Evolutionary conservation across 192 early-diverging fungal species (phyloP).

Genomic region (Dimargaris xerosporica): DNA sequence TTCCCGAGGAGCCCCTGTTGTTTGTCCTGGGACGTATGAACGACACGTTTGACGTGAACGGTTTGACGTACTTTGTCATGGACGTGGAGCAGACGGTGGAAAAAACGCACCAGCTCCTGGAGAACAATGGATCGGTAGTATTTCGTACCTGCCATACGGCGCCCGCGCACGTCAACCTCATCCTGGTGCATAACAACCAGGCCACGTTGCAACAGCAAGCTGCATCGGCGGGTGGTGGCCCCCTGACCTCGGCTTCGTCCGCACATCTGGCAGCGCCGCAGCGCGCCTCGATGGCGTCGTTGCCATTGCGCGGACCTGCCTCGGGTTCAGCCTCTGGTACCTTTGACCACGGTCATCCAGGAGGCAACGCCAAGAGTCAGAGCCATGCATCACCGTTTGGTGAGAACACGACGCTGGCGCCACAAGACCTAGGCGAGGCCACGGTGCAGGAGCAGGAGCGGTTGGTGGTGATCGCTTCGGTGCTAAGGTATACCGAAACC

Average conservation of each 20-base stretch:
- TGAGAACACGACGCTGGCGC: conserved; percentile 1
- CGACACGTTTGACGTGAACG: conserved; percentile 56
- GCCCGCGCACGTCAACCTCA: conserved; percentile 9
- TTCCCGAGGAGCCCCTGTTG: conserved; percentile 48
- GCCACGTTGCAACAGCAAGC: neutral
- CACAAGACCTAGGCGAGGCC: neutral
- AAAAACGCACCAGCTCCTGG: conserved; percentile 32
- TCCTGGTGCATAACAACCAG: neutral
- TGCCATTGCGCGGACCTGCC: neutral
- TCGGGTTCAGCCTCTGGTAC: neutral
- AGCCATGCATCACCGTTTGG: neutral
- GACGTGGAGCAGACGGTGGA: conserved; percentile 66
- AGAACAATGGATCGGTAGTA: conserved; percentile 19
- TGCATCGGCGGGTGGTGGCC: neutral
- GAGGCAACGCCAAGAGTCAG: neutral
- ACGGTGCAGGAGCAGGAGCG: conserved; percentile 13
- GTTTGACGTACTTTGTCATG: conserved; percentile 51
- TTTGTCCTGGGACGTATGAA: conserved; percentile 60
- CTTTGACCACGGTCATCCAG: neutral
- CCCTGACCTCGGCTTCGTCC: neutral
- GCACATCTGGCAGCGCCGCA: neutral
- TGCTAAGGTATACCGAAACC: conserved; percentile 17
- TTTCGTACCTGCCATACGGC: conserved; percentile 19
- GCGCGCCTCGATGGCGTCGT: neutral
- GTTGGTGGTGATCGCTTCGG: conserved; percentile 21